Percentiles rank a stretch among this genome's conserved stretches.
Conservation (phyloP, 495 filamentous ascomycete genomes). For the Aspergillus taichungensis region DNA sequence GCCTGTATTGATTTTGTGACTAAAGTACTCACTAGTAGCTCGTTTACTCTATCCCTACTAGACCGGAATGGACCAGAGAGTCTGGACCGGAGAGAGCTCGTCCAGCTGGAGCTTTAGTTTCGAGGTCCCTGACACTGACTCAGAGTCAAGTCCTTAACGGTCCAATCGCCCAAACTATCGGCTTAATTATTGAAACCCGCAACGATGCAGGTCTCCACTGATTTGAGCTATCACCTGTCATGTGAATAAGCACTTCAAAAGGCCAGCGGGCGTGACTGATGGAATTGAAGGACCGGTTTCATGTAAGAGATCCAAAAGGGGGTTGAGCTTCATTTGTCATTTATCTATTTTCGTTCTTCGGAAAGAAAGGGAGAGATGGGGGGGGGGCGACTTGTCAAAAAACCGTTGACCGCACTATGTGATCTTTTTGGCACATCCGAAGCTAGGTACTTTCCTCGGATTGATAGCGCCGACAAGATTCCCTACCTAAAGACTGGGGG, state of each 20-base stretch:
- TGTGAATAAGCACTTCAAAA: constrained; percentile 5
- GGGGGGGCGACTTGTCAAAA: neutral
- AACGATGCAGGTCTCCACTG: constrained; percentile 1
- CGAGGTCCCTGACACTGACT: neutral
- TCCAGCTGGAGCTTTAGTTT: neutral
- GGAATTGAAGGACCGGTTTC: neutral
- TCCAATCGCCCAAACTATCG: constrained; percentile 1
- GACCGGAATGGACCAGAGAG: too few relatives aligned
- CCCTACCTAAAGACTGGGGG: neutral
- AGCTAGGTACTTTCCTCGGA: neutral
- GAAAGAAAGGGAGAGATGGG: neutral
- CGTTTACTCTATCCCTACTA: too few relatives aligned
- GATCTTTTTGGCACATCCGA: neutral
- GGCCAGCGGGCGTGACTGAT: neutral
- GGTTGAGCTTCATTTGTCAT: too few relatives aligned
- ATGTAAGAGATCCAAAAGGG: too few relatives aligned
- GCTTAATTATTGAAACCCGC: constrained; percentile 3
- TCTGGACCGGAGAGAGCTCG: neutral
- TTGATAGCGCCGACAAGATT: too few relatives aligned
- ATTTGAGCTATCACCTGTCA: constrained; percentile 5
- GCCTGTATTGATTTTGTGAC: too few relatives aligned
- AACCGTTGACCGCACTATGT: neutral
- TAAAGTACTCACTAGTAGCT: too few relatives aligned
- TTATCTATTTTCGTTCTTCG: too few relatives aligned
- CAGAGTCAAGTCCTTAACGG: neutral